These are phyloP conservation scores for Hygrophoropsis aurantiaca DNA, from an alignment of 768 basidiomycete species.

Conservation along the genomic window DNA sequence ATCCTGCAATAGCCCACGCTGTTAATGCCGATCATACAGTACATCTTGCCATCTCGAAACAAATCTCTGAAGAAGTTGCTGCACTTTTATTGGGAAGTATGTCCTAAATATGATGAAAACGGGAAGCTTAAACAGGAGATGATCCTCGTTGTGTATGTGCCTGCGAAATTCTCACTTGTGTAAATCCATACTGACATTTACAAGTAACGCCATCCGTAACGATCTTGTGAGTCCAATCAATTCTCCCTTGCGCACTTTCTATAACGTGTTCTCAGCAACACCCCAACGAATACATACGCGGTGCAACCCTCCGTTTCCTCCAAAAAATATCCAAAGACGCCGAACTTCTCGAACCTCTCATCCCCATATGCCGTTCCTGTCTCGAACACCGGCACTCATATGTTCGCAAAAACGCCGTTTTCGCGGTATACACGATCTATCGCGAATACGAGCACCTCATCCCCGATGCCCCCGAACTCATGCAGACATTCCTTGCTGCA, in stretches of 20 bases:
- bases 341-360: constrained; percentile 92
- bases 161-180: constrained; percentile 2
- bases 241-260: background rate
- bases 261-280: constrained; percentile 91
- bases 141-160: constrained; percentile 93
- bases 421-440: constrained; percentile 93
- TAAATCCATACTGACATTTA: constrained; percentile 10
- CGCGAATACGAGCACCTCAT: constrained; percentile 93
- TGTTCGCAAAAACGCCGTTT: constrained; percentile 97
- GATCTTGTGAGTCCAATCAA: constrained; percentile 69
- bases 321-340: constrained; percentile 93
- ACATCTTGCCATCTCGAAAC: constrained; percentile 91
- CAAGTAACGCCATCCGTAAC: constrained; percentile 94
- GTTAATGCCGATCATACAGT: constrained; percentile 99
- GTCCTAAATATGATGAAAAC: constrained; percentile 94
- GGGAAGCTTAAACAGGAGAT: constrained; percentile 99
- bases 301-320: constrained; percentile 93
- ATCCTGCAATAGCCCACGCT: constrained; percentile 63
- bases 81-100: constrained; percentile 97
- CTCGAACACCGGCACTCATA: constrained; percentile 97
- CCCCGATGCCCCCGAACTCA: constrained; percentile 93
- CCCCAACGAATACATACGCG: constrained; percentile 98
- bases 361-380: constrained; percentile 91
- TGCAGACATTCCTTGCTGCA: constrained; percentile 93
- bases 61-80: constrained; percentile 97